Conservation (phyloP, 2,329 filamentous ascomycete species). For the Samsoniella hepiali region DNA sequence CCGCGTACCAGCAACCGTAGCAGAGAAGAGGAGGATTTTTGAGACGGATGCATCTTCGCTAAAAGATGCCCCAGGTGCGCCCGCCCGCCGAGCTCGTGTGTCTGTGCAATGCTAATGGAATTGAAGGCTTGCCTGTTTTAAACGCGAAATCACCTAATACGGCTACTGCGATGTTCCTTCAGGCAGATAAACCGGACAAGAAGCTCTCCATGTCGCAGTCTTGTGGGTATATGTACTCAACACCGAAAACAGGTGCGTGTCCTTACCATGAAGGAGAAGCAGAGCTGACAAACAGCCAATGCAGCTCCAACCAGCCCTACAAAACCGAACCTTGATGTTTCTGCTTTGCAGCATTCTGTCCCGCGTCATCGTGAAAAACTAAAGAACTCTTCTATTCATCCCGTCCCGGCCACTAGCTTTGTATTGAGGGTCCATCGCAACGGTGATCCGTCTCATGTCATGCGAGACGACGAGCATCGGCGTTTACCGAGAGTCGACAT, state of each 20-base stretch:
- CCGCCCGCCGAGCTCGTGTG: neutral
- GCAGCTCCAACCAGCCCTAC: constrained; percentile 1
- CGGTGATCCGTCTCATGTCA: neutral
- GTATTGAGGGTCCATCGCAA: constrained; percentile 8
- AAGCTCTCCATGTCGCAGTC: constrained; percentile 3
- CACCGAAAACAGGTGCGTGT: constrained; percentile 5
- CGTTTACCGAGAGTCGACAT: neutral
- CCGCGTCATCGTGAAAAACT: neutral
- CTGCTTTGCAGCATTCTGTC: neutral
- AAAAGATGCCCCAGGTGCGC: neutral
- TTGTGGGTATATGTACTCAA: neutral
- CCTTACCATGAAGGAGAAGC: neutral
- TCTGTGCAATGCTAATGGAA: neutral
- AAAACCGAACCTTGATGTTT: neutral
- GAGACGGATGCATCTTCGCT: constrained; percentile 12
- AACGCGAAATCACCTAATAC: neutral
- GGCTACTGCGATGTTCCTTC: neutral
- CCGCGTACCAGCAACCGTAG: constrained; percentile 21
- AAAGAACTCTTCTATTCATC: neutral
- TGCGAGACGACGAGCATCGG: neutral
- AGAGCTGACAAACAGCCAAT: neutral
- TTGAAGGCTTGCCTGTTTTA: neutral
- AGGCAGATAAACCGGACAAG: neutral
- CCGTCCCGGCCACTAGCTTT: constrained; percentile 2
- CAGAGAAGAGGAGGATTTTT: constrained; percentile 26